Conservation (phyloP, 257 asterid genomes). For the Plantago ovata region DNA sequence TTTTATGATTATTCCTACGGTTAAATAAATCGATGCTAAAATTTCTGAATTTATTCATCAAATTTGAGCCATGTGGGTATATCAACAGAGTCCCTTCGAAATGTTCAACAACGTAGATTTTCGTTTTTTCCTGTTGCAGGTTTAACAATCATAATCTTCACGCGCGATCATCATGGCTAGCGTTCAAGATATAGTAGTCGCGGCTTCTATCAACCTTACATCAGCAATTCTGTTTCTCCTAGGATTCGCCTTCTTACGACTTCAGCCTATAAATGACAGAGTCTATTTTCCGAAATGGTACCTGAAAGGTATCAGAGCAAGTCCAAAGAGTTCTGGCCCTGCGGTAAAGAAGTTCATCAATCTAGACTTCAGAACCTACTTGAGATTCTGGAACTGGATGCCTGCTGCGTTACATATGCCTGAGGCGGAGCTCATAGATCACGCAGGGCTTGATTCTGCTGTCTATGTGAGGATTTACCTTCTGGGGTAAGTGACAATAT, state of each 20-base stretch:
- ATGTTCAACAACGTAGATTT: not conserved
- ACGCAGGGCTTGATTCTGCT: conserved; percentile 94
- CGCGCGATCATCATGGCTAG: conserved; percentile 69
- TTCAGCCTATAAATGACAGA: conserved; percentile 83
- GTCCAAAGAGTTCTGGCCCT: conserved; percentile 72
- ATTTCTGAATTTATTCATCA: not conserved
- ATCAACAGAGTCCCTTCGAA: not conserved
- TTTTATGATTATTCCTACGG: too few species aligned
- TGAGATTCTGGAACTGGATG: conserved; percentile 92
- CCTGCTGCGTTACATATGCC: conserved; percentile 97
- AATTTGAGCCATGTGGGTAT: not conserved
- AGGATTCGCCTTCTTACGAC: conserved; percentile 82
- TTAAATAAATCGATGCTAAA: not conserved
- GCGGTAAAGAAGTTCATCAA: conserved; percentile 56
- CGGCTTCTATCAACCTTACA: conserved; percentile 76
- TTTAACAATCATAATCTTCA: conserved; percentile 27
- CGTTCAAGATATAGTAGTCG: conserved; percentile 52
- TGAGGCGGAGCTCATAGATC: conserved; percentile 85
- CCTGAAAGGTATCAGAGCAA: conserved; percentile 77
- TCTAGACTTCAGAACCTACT: conserved; percentile 54
- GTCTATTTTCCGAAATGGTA: conserved; percentile 98
- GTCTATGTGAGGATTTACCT: conserved; percentile 87
- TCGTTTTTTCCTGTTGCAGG: not conserved
- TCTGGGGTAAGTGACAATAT: conserved; percentile 62
- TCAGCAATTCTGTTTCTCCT: conserved; percentile 77